phyloP scores from a whole-genome alignment of 495 filamentous ascomycete species.

The Tuber aestivum region DNA sequence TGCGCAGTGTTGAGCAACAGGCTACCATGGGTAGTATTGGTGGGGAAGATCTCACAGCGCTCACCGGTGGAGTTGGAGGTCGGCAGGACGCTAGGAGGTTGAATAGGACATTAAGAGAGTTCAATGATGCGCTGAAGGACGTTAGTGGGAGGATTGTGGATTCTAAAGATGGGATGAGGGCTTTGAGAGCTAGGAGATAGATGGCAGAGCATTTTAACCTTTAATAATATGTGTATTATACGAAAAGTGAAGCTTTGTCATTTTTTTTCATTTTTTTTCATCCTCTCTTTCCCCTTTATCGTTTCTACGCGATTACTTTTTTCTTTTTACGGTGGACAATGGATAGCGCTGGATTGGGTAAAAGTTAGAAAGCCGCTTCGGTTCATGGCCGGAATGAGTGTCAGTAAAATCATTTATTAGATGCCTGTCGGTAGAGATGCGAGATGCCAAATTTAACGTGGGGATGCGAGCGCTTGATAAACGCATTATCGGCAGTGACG shows the following conservation, averaged over 20 bases:
- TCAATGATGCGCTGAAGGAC: slow-evolving; percentile 39
- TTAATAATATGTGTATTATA: slow-evolving; percentile 12
- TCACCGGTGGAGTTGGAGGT: slow-evolving; percentile 31
- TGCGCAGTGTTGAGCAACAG: slow-evolving; percentile 38
- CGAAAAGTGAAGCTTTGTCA: slow-evolving; percentile 1
- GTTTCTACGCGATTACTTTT: background rate
- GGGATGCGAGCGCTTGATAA: background rate
- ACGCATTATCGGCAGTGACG: background rate
- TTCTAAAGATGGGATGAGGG: slow-evolving; percentile 39
- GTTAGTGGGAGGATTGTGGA: slow-evolving; percentile 40
- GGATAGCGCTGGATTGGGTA: background rate
- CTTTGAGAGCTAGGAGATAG: slow-evolving; percentile 24
- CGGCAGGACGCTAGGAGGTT: slow-evolving; percentile 39
- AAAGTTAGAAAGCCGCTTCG: background rate
- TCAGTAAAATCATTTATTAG: background rate
- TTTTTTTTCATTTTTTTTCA: background rate
- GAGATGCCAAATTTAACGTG: background rate
- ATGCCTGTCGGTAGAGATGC: background rate
- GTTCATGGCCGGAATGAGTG: background rate
- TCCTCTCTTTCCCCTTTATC: background rate
- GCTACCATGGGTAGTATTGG: slow-evolving; percentile 25
- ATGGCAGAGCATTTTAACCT: slow-evolving; percentile 3
- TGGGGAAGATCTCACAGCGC: slow-evolving; percentile 22
- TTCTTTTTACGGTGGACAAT: background rate
- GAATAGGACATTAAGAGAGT: slow-evolving; percentile 40